Conservation (phyloP, 2,329 filamentous ascomycete species). For the Trichoderma citrinoviride region DNA sequence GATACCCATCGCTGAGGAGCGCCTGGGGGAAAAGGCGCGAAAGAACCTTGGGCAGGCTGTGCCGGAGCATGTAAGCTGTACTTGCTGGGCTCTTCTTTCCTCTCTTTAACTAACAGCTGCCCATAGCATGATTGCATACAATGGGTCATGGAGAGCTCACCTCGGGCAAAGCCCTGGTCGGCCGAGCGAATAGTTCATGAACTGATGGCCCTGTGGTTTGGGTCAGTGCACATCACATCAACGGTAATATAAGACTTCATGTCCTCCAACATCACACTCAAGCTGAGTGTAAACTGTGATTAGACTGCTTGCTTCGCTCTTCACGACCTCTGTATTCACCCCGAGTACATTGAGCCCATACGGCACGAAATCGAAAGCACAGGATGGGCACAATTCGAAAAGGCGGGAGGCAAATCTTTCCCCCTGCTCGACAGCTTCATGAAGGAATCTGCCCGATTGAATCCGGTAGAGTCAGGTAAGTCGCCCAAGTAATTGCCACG, state of each 20-base stretch:
- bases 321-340: neutral
- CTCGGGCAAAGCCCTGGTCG: neutral
- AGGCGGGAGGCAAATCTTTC: constrained; percentile 2
- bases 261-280: neutral
- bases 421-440: constrained; percentile 7
- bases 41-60: neutral
- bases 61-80: neutral
- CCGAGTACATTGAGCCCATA: neutral
- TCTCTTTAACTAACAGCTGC: neutral
- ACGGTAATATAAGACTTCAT: neutral
- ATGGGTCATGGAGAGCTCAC: constrained; percentile 7
- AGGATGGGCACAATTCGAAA: neutral
- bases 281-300: neutral
- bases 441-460: constrained; percentile 9
- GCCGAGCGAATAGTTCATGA: constrained; percentile 7
- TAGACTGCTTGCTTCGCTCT: constrained; percentile 9
- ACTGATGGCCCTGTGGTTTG: constrained; percentile 4
- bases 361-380: neutral
- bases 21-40: neutral
- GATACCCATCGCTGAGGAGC: neutral
- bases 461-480: constrained; percentile 7
- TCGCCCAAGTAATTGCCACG: accelerated
- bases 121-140: constrained; percentile 8
- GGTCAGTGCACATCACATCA: constrained; percentile 8
- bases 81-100: too few species aligned